These are phyloP conservation scores for Russula emetica DNA, from an alignment of 768 basidiomycete genomes.

Conservation along the genomic window DNA sequence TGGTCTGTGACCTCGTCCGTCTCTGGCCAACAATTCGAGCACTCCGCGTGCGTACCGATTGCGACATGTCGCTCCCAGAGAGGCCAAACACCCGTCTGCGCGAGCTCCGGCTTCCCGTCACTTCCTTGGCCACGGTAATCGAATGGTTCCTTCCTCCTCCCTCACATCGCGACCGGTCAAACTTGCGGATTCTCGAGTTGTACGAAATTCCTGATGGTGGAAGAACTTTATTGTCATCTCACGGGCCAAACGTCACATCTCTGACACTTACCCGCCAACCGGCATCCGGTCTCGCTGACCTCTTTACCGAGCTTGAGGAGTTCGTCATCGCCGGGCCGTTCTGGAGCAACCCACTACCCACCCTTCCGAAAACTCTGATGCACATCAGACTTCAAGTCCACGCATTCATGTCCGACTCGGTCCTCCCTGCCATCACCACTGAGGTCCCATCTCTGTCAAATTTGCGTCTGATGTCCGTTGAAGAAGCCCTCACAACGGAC, in stretches of 20 bases:
- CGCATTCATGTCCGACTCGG: conserved; percentile 14
- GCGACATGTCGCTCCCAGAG: neutral
- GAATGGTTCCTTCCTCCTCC: conserved; percentile 19
- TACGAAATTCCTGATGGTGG: conserved; percentile 14
- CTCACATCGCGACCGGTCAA: neutral
- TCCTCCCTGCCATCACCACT: conserved; percentile 6
- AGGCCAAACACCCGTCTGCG: neutral
- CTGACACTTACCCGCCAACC: conserved; percentile 21
- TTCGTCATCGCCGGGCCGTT: conserved; percentile 18
- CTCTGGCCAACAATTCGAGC: conserved; percentile 15
- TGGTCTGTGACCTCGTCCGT: conserved; percentile 16
- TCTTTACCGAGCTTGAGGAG: conserved; percentile 16
- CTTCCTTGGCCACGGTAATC: conserved; percentile 8
- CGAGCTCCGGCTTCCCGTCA: conserved; percentile 23
- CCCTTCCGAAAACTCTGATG: conserved; percentile 10
- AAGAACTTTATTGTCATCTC: neutral
- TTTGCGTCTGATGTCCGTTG: conserved; percentile 11
- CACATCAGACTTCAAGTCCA: conserved; percentile 23
- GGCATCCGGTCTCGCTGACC: conserved; percentile 9
- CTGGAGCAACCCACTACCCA: conserved; percentile 17
- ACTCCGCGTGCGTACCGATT: conserved; percentile 17
- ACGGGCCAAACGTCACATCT: conserved; percentile 8
- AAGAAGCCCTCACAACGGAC: conserved; percentile 12
- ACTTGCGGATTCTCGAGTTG: conserved; percentile 13
- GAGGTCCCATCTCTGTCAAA: conserved; percentile 1